Percentiles rank a stretch among this genome's conserved stretches.
Conservation (phyloP, 2,329 filamentous ascomycete genomes). For the Metarhizium brunneum region DNA sequence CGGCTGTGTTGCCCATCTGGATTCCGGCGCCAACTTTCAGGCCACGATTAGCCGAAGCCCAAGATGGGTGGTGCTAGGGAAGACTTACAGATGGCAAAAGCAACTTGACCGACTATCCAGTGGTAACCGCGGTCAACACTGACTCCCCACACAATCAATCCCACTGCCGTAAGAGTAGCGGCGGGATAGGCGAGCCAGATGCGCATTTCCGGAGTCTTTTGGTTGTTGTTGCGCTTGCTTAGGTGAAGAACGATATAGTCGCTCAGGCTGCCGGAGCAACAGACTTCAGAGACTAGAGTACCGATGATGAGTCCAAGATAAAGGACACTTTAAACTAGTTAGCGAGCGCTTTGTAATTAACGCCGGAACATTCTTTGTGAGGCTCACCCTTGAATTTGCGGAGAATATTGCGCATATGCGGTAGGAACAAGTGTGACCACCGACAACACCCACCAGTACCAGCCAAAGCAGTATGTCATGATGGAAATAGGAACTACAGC, state of each 20-base stretch:
- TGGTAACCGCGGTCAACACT: constrained; percentile 43
- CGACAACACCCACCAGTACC: constrained; percentile 49
- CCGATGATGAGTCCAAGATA: constrained; percentile 45
- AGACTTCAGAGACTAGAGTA: constrained; percentile 32
- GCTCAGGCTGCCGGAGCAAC: constrained; percentile 42
- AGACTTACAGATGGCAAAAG: constrained; percentile 41
- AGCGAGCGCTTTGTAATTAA: background rate
- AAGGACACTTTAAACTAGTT: constrained; percentile 25
- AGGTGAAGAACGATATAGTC: constrained; percentile 39
- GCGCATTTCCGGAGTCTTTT: constrained; percentile 42
- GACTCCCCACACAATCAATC: constrained; percentile 45
- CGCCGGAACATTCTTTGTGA: background rate
- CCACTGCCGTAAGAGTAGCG: constrained; percentile 34
- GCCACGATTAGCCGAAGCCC: too few relatives aligned
- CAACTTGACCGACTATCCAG: constrained; percentile 48
- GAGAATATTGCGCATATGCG: constrained; percentile 37
- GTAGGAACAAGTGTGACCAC: constrained; percentile 43
- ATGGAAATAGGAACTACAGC: constrained; percentile 35
- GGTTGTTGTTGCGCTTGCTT: constrained; percentile 30
- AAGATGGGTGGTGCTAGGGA: background rate
- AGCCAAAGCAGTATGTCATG: constrained; percentile 39
- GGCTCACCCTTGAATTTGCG: constrained; percentile 36
- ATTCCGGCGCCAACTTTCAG: constrained; percentile 40
- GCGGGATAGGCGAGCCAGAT: constrained; percentile 48
- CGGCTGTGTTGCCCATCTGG: constrained; percentile 46